phyloP scores from a whole-genome alignment of 352 stramenopile species.

The Globisporangium orthogonon region DNA sequence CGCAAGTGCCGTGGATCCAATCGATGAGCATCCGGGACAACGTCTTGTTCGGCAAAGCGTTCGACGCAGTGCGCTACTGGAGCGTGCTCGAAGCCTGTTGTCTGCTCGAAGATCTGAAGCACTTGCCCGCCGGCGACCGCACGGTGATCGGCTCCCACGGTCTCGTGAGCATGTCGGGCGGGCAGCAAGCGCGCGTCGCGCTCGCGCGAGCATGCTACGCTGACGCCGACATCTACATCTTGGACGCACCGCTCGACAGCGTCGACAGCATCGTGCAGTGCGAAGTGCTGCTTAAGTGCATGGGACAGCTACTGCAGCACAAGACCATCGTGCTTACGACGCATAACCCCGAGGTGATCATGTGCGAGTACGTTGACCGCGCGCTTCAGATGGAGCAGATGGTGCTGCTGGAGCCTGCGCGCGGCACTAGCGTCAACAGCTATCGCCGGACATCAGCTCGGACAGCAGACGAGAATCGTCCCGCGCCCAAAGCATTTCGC shows the following conservation, averaged over 20 bases:
- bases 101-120: constrained; percentile 30
- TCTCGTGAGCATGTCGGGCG: constrained; percentile 41
- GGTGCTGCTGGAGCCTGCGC: constrained; percentile 15
- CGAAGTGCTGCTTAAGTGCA: constrained; percentile 51
- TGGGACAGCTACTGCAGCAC: constrained; percentile 36
- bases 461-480: constrained; percentile 1
- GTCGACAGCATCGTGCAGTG: constrained; percentile 56
- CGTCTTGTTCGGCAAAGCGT: constrained; percentile 91
- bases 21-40: constrained; percentile 96
- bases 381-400: constrained; percentile 26
- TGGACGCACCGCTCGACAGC: constrained; percentile 46
- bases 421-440: constrained; percentile 4
- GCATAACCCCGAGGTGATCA: constrained; percentile 45
- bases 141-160: constrained; percentile 43
- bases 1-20: constrained; percentile 94
- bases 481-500: not conserved
- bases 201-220: constrained; percentile 50
- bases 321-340: constrained; percentile 51
- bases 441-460: constrained; percentile 14
- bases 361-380: constrained; percentile 36
- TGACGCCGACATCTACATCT: constrained; percentile 45
- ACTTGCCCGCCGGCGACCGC: constrained; percentile 48
- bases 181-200: constrained; percentile 47
- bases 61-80: constrained; percentile 56
- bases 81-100: constrained; percentile 58